A percentile compares a stretch with the other conserved stretches of the same genome.
These are phyloP conservation scores for Candida buenavistaensis DNA, from an alignment of 1,139 yeast genomes.

Conservation along the genomic window DNA sequence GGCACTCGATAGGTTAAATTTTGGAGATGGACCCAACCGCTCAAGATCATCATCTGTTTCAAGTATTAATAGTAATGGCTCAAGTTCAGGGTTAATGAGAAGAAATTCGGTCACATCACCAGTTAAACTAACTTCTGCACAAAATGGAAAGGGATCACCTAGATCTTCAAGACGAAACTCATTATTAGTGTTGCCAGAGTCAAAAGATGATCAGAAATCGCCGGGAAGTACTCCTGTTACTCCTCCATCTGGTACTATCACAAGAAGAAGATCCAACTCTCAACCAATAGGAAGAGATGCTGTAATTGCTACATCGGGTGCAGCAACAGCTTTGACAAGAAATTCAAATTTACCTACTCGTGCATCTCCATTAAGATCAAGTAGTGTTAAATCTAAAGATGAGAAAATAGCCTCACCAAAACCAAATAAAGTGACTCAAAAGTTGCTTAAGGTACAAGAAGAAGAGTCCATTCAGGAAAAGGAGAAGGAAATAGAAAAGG, in stretches of 20 bases:
- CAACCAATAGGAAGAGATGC: constrained; percentile 29
- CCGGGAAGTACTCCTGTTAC: constrained; percentile 13
- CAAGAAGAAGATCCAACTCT: constrained; percentile 36
- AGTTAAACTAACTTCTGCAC: constrained; percentile 17
- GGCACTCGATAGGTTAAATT: constrained; percentile 17
- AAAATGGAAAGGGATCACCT: constrained; percentile 14
- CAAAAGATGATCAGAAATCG: too few relatives aligned
- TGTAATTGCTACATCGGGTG: constrained; percentile 31
- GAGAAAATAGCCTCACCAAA: constrained; percentile 11
- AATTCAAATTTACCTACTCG: constrained; percentile 13
- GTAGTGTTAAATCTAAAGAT: constrained; percentile 5
- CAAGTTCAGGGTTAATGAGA: constrained; percentile 14
- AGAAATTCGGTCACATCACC: constrained; percentile 22
- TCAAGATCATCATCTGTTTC: constrained; percentile 33
- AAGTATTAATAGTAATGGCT: constrained; percentile 22
- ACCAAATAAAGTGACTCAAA: constrained; percentile 15
- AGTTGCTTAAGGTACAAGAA: constrained; percentile 25
- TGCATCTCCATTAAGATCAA: constrained; percentile 8
- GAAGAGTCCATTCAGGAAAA: too few relatives aligned
- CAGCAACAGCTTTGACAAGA: constrained; percentile 34
- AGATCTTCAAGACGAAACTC: constrained; percentile 26
- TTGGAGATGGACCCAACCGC: constrained; percentile 18
- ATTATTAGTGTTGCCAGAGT: constrained; percentile 27
- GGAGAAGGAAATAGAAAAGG: too few relatives aligned
- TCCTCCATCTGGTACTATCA: constrained; percentile 5